A percentile compares a stretch with the other conserved stretches of the same genome.
Conservation (phyloP, 148 eudicot genomes). For the Spergularia bocconei region DNA sequence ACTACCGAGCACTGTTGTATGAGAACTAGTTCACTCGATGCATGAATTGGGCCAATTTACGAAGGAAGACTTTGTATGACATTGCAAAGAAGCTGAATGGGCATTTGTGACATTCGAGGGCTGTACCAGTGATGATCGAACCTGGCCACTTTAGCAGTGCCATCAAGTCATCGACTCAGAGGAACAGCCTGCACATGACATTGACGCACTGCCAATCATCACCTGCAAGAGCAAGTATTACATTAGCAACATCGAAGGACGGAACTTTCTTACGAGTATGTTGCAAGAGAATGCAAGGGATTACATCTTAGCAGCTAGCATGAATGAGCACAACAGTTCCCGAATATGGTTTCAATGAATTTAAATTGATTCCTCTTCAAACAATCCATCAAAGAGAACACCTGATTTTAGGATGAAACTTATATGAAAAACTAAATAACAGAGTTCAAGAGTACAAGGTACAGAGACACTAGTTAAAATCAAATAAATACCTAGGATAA, state of each 20-base stretch:
- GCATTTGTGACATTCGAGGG: neutral
- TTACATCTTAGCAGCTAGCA: no score
- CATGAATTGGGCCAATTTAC: no score
- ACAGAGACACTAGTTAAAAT: neutral
- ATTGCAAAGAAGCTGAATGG: no score
- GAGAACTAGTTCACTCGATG: no score
- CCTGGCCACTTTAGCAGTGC: neutral
- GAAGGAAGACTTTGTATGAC: no score
- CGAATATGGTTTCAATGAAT: neutral
- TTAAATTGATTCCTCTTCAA: no score
- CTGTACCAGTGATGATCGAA: no score
- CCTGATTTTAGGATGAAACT: neutral
- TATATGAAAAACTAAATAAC: neutral
- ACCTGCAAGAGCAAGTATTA: constrained; percentile 11
- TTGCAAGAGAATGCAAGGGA: no score
- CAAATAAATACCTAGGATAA: neutral
- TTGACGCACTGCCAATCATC: neutral
- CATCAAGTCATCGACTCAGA: neutral
- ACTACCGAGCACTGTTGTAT: no score
- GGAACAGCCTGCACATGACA: neutral
- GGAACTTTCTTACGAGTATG: neutral
- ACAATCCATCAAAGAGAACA: neutral
- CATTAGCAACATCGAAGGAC: neutral
- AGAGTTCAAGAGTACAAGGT: neutral
- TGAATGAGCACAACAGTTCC: neutral